Evolutionary conservation across 371 early-diverging fungal species (phyloP), one percentile per base, ranked within the genome.

Genomic region (Mucor sp.): DNA sequence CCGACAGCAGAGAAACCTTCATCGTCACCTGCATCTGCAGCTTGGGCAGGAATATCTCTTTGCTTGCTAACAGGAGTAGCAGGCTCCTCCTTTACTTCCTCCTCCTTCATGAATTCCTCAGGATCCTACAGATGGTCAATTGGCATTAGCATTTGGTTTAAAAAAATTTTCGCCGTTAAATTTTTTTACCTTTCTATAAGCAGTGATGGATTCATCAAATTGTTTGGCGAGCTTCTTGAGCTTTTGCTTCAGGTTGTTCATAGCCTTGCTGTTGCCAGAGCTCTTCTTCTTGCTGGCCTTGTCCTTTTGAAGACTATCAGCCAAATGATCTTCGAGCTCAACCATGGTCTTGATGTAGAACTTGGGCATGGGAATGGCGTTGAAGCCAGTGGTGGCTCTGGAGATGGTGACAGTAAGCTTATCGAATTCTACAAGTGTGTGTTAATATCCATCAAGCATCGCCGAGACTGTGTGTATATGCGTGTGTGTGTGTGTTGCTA

Each of bases 161-260:
- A 53, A 62, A 14, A 35, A 65, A 17, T 47, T 32, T 53, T 53
- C 17, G 41, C 17, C 9, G 5, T 41, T 41, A 15, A 39, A 39
- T 2, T 15, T 27, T 35, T 25, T 27, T 78, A 88, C 91, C 82
- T 85, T 79, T 67, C 87, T 85, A 78, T 89, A 96, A 69, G 83
- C 87, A 56, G 86, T 84, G 47, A 98, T 87, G 62, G 88, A 85
- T 8, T 76, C 77, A 70, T 94, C 93, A 64, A 87, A 89, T 56
- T 80, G 73, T 82, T 94, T 95, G 77, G 86, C 87, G 81, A 90
- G 85, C 88, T 97, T 96, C 81, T 90, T 91, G 74, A 97, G 69
- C 78, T 94, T 94, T 77, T 95, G 95, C 86, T 93, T 95, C 88
- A 96, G 89, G 63, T 91, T 87, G 77, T 90, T 96, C 80, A 95